These are phyloP conservation scores for Phaeotremella skinneri DNA, from an alignment of 768 basidiomycete species.

Conservation along the genomic window DNA sequence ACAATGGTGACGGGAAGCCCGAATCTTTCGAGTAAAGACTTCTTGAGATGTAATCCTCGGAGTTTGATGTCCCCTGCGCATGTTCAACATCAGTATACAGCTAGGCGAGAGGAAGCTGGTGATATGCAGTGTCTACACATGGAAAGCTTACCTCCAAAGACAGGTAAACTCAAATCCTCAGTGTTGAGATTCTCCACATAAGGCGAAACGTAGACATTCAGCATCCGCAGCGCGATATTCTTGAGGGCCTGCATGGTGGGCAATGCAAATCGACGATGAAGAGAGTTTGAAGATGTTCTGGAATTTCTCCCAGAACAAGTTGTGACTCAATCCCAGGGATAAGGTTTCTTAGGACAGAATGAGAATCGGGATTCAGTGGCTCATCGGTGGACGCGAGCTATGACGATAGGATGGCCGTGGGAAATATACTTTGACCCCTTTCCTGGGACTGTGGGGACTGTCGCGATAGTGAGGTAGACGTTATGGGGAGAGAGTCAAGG, in stretches of 20 bases:
- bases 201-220: constrained; percentile 87
- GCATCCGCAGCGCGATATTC: constrained; percentile 49
- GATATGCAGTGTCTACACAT: not conserved
- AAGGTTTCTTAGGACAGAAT: too few species aligned
- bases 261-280: too few species aligned
- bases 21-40: constrained; percentile 90
- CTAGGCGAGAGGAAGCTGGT: not conserved
- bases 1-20: constrained; percentile 90
- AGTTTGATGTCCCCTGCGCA: constrained; percentile 53
- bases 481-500: too few species aligned
- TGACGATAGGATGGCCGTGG: too few species aligned
- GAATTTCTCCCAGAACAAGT: too few species aligned
- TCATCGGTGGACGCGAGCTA: too few species aligned
- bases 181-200: constrained; percentile 96
- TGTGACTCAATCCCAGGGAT: too few species aligned
- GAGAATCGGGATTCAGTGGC: too few species aligned
- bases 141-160: constrained; percentile 34
- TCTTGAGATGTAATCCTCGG: constrained; percentile 80
- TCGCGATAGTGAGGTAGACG: too few species aligned
- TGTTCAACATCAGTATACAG: constrained; percentile 10
- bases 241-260: constrained; percentile 42
- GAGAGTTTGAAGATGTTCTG: too few species aligned
- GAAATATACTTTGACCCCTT: too few species aligned
- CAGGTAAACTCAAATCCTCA: constrained; percentile 83
- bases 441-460: too few species aligned